Evolutionary conservation across 768 basidiomycete genomes (phyloP).

Genomic region (Suillus paluster): DNA sequence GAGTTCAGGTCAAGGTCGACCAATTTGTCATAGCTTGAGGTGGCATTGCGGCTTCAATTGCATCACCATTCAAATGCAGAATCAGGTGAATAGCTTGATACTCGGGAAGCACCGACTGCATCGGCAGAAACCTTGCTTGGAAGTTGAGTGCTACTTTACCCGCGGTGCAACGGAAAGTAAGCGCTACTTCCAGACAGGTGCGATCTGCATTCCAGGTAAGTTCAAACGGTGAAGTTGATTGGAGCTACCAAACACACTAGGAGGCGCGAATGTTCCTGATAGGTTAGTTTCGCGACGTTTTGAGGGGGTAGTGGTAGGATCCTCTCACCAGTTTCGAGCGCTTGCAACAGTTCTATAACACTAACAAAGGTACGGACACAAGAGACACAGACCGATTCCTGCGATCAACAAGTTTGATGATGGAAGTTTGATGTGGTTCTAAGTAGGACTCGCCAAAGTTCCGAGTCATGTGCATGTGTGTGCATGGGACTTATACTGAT

Average conservation of each 20-base stretch:
- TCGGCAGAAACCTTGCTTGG: neutral
- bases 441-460: neutral
- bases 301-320: neutral
- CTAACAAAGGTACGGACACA: neutral
- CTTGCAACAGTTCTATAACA: neutral
- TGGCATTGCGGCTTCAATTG: conserved; percentile 1
- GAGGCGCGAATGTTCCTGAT: neutral
- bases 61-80: neutral
- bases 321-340: neutral
- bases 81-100: neutral
- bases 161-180: conserved; percentile 49
- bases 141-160: neutral
- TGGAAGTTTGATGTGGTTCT: neutral
- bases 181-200: conserved; percentile 77
- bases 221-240: conserved; percentile 7
- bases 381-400: neutral
- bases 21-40: neutral
- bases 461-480: neutral
- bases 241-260: neutral
- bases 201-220: conserved; percentile 66
- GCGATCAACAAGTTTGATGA: neutral
- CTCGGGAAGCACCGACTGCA: neutral
- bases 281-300: neutral
- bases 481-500: no score
- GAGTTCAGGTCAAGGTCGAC: neutral